phyloP scores from a whole-genome alignment of 805 yeast genomes.

The Saturnispora dispora region DNA sequence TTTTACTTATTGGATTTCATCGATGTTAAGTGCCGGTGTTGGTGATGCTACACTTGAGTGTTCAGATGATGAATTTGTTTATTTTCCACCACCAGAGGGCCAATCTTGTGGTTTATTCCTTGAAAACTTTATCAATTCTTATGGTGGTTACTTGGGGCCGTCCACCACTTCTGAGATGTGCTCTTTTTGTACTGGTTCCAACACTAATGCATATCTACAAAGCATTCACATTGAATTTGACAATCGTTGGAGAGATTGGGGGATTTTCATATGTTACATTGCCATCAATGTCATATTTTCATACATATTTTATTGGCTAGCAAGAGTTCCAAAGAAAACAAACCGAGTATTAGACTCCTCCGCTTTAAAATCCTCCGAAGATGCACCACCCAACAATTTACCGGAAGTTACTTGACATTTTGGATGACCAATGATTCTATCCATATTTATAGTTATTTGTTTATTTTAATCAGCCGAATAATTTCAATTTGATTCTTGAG shows the following conservation, averaged over 20 bases:
- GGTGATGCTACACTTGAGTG: slow-evolving; percentile 43
- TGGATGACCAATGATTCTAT: too few relatives aligned
- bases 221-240: slow-evolving; percentile 32
- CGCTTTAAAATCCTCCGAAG: slow-evolving; percentile 15
- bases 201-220: slow-evolving; percentile 53
- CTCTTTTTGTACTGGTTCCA: slow-evolving; percentile 46
- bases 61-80: slow-evolving; percentile 37
- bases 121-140: slow-evolving; percentile 27
- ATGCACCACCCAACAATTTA: slow-evolving; percentile 7
- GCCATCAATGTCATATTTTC: slow-evolving; percentile 31
- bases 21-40: slow-evolving; percentile 45
- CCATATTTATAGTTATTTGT: too few relatives aligned
- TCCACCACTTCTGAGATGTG: slow-evolving; percentile 43
- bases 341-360: slow-evolving; percentile 25
- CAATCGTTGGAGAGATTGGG: slow-evolving; percentile 57
- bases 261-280: slow-evolving; percentile 44
- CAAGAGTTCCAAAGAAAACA: slow-evolving; percentile 64
- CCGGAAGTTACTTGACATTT: slow-evolving; percentile 9
- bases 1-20: slow-evolving; percentile 54
- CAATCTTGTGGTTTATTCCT: slow-evolving; percentile 51
- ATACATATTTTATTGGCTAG: slow-evolving; percentile 40
- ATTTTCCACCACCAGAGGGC: slow-evolving; percentile 44
- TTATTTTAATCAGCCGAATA: too few relatives aligned
- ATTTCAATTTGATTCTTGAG: too few relatives aligned
- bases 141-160: slow-evolving; percentile 42